Conservation (phyloP, 345 rosid species). For the Mercurialis annua region DNA sequence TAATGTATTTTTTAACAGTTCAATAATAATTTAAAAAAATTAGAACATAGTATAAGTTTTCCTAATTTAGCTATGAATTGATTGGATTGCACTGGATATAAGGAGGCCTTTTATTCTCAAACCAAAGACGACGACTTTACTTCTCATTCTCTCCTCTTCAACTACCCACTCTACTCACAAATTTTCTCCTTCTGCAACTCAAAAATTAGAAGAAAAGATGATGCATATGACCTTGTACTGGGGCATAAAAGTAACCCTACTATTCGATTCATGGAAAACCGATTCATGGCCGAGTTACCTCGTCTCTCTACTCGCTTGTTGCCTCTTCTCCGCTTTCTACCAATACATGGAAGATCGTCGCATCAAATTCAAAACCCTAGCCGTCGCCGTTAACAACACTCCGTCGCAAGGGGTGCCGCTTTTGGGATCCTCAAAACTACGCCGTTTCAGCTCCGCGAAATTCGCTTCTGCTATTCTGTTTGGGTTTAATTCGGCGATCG, state of each 20-base stretch:
- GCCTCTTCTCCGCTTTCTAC: conserved; percentile 28
- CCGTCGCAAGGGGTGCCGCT: conserved; percentile 5
- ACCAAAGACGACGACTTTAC: neutral
- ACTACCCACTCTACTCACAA: neutral
- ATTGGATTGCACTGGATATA: too few species aligned
- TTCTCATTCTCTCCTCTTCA: neutral
- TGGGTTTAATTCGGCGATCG: conserved; percentile 29
- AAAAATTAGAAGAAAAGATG: conserved; percentile 10
- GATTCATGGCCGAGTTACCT: conserved; percentile 21
- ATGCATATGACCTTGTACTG: conserved; percentile 39
- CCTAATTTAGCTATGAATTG: too few species aligned
- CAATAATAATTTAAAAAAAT: too few species aligned
- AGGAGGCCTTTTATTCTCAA: too few species aligned
- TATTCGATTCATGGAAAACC: conserved; percentile 31
- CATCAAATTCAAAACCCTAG: conserved; percentile 22
- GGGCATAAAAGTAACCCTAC: conserved; percentile 26
- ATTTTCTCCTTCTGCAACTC: neutral
- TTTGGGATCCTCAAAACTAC: conserved; percentile 6
- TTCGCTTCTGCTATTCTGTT: conserved; percentile 13
- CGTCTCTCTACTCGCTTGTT: conserved; percentile 25
- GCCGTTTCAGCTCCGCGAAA: conserved; percentile 8
- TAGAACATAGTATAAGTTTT: too few species aligned
- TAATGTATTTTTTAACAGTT: too few species aligned
- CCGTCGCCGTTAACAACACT: neutral
- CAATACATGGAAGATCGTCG: conserved; percentile 34